These are phyloP conservation scores for Phyllosticta citrichinensis DNA, from an alignment of 2,329 filamentous ascomycete species.

Conservation along the genomic window DNA sequence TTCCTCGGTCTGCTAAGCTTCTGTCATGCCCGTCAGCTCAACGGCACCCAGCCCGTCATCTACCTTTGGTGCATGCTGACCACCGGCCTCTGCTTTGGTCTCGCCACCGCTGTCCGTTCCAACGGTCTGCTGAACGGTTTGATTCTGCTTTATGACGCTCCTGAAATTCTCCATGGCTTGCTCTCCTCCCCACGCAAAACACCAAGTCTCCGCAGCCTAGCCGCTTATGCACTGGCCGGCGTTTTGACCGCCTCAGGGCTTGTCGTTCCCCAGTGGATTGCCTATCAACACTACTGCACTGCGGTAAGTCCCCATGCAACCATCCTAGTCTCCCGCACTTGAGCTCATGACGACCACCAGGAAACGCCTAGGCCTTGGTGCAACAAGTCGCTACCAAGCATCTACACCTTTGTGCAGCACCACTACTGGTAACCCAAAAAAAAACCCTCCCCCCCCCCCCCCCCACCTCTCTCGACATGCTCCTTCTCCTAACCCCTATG, in stretches of 20 bases:
- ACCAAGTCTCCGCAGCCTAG: background rate
- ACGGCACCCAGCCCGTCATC: slow-evolving; percentile 18
- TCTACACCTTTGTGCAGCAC: slow-evolving; percentile 82
- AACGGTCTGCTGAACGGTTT: slow-evolving; percentile 81
- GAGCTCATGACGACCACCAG: slow-evolving; percentile 8
- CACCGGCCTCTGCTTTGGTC: slow-evolving; percentile 60
- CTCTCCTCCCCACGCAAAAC: background rate
- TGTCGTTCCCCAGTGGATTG: slow-evolving; percentile 60
- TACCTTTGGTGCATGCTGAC: slow-evolving; percentile 39
- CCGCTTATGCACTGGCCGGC: slow-evolving; percentile 48
- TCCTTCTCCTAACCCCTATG: slow-evolving; percentile 3
- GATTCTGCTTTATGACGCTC: slow-evolving; percentile 51
- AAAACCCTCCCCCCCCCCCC: no score
- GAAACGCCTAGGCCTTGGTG: slow-evolving; percentile 59
- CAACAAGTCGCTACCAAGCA: slow-evolving; percentile 59
- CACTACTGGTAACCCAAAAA: slow-evolving; percentile 67
- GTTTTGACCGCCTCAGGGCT: slow-evolving; percentile 57
- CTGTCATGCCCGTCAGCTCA: slow-evolving; percentile 31
- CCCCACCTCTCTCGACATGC: background rate
- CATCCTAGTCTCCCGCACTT: background rate
- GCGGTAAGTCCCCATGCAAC: background rate
- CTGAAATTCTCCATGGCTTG: slow-evolving; percentile 1
- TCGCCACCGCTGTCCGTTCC: slow-evolving; percentile 65
- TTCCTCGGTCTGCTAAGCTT: slow-evolving; percentile 66
- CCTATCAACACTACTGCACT: slow-evolving; percentile 55